Conservation (phyloP, 2,329 filamentous ascomycete genomes). For the Seiridium unicorne region DNA sequence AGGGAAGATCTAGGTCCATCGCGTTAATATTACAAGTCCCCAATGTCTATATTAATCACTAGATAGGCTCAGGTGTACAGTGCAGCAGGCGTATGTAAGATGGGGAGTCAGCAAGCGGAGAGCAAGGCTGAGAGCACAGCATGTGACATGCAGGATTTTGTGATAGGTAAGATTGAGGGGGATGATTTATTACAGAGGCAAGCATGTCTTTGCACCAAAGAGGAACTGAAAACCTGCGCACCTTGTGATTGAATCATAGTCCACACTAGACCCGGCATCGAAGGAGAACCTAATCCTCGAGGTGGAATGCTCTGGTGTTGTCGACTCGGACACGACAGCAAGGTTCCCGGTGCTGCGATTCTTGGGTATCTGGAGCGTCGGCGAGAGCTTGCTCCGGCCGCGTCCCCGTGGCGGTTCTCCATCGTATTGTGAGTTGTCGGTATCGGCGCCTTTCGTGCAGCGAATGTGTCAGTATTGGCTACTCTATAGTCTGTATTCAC, state of each 20-base stretch:
- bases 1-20: slow-evolving; percentile 66
- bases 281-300: slow-evolving; percentile 72
- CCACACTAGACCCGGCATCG: slow-evolving; percentile 63
- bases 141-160: slow-evolving; percentile 9
- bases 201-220: background rate
- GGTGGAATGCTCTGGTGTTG: slow-evolving; percentile 44
- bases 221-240: slow-evolving; percentile 41
- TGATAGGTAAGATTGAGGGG: slow-evolving; percentile 9
- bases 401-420: slow-evolving; percentile 33
- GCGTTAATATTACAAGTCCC: slow-evolving; percentile 14
- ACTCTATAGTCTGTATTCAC: background rate
- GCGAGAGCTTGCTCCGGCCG: slow-evolving; percentile 39
- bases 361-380: slow-evolving; percentile 56
- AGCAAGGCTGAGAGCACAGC: slow-evolving; percentile 5
- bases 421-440: slow-evolving; percentile 32
- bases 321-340: slow-evolving; percentile 39
- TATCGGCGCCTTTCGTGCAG: slow-evolving; percentile 35
- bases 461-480: slow-evolving; percentile 6
- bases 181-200: background rate
- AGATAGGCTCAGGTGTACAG: background rate
- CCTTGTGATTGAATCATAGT: slow-evolving; percentile 74
- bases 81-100: background rate
- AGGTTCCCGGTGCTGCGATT: slow-evolving; percentile 67
- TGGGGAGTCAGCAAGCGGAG: background rate
- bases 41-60: background rate